phyloP scores from a whole-genome alignment of 2,329 filamentous ascomycete species.

The Ceratocystis huliohia region DNA sequence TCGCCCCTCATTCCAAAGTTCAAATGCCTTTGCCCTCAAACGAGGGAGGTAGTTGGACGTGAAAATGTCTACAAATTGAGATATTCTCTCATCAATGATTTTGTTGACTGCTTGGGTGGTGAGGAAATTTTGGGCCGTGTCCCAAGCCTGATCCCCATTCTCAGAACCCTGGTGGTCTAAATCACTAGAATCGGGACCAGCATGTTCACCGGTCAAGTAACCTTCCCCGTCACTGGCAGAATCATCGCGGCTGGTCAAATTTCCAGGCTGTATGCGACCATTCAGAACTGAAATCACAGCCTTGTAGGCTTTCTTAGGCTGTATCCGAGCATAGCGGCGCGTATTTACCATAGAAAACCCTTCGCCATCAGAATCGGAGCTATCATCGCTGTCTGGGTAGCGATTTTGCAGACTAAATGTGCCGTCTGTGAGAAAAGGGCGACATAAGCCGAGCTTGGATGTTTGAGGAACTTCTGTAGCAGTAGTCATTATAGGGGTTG shows the following conservation, averaged over 20 bases:
- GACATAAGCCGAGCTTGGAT: conserved; percentile 21
- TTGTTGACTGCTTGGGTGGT: conserved; percentile 13
- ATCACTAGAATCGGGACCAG: conserved; percentile 22
- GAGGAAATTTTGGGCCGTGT: neutral
- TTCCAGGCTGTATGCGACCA: conserved; percentile 17
- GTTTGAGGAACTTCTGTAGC: neutral
- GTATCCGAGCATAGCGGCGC: conserved; percentile 31
- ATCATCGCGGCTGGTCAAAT: conserved; percentile 20
- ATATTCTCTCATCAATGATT: conserved; percentile 18
- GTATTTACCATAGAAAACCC: conserved; percentile 26
- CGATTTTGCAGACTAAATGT: conserved; percentile 13
- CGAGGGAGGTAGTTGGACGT: conserved; percentile 14
- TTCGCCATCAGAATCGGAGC: conserved; percentile 21
- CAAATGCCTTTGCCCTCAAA: conserved; percentile 15
- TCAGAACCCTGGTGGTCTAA: conserved; percentile 35
- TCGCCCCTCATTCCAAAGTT: conserved; percentile 16
- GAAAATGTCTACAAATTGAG: conserved; percentile 11
- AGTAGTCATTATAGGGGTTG: neutral
- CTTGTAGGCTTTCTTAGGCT: conserved; percentile 33
- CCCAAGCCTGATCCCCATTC: conserved; percentile 26
- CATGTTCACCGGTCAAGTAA: conserved; percentile 5
- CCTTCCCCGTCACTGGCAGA: conserved; percentile 20
- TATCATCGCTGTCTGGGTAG: conserved; percentile 14
- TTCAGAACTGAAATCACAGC: conserved; percentile 32
- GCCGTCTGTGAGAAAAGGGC: conserved; percentile 21